Evolutionary conservation across 441 rosid species (phyloP), one percentile per base, ranked within the genome.

Genomic region (Kokia cookei): DNA sequence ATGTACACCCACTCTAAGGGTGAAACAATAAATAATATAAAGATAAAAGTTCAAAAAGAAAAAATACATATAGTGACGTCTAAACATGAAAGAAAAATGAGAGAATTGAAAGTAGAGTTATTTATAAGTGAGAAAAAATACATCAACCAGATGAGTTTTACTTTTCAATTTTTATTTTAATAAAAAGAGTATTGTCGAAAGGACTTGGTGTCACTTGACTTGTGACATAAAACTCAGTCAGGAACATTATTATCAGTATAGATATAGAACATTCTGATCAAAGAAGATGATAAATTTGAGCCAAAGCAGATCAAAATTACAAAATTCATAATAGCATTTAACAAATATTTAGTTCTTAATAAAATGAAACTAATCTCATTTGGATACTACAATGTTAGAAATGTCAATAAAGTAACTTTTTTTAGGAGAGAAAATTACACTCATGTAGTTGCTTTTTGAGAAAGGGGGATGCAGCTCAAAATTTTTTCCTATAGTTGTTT

Each of bases 341-440:
- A 62, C 47, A 62, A 42, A 65, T 65, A 65, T 65, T 45, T 65
- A 10, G 68, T 64, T 64, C 68, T 64, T 64, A 40, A 40, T 5
- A 64, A 37, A 42, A 40, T 10, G 43, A 64, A 4, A 40, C 50
- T 37, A 47, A 64, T 11, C 68, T 64, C 50, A 19, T 64, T 64
- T 4, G 9, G 29, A 40, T 37, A 64, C 40, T 64, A 40, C 19
- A 64, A 40, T 19, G 47, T 17, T 64, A 64, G 68, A 64, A 19
- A 64, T 64, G 47, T 19, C 68, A 40, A 40, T 9, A 63, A 63
- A 63, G 27, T 19, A 64, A 42, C 29, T 42, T 8, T 42, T 40
- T 42, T 19, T 2, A 17, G 27, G 5, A n/a, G 37, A 37, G 19
- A 63, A n/a, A 61, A 61, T 61, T 61, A 61, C 65, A 32, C 14